Percentiles rank a stretch among this genome's conserved stretches.
Evolutionary conservation across 2,329 filamentous ascomycete species (phyloP).

Genomic region (Lachnellula hyalina): DNA sequence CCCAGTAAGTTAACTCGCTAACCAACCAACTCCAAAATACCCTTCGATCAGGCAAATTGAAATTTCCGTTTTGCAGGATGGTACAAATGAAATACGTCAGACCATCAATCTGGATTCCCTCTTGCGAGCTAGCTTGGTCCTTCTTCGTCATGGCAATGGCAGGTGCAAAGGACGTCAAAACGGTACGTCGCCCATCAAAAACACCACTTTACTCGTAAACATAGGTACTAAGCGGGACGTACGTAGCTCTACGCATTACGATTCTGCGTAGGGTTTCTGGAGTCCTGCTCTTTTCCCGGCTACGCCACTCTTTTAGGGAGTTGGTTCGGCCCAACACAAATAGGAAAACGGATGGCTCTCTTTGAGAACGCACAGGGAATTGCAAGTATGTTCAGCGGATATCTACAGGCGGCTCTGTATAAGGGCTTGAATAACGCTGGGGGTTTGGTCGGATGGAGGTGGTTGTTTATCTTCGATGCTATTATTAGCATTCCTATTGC

Average conservation of each 20-base stretch:
- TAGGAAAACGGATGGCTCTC: conserved; percentile 1
- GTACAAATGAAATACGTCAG: conserved; percentile 31
- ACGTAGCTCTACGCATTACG: conserved; percentile 24
- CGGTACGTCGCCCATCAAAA: background rate
- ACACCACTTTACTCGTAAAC: background rate
- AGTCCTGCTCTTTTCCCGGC: conserved; percentile 4
- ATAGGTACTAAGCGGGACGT: background rate
- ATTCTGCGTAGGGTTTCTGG: conserved; percentile 34
- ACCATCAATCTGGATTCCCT: conserved; percentile 37
- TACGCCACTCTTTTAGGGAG: background rate
- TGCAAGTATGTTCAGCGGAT: conserved; percentile 28
- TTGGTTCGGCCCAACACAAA: conserved; percentile 5
- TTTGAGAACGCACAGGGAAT: background rate
- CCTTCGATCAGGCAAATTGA: no score
- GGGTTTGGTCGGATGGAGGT: conserved; percentile 21
- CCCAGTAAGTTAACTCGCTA: background rate
- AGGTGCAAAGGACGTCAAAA: conserved; percentile 27
- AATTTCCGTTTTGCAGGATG: conserved; percentile 19
- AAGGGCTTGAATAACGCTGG: conserved; percentile 16
- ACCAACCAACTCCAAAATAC: no score
- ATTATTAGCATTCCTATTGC: conserved; percentile 28
- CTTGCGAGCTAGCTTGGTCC: conserved; percentile 33
- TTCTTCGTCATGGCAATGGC: conserved; percentile 30
- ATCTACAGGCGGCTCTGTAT: conserved; percentile 21
- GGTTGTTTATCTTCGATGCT: conserved; percentile 32